Conservation (phyloP, 2,329 filamentous ascomycete species). For the Colletotrichum liriopes region DNA sequence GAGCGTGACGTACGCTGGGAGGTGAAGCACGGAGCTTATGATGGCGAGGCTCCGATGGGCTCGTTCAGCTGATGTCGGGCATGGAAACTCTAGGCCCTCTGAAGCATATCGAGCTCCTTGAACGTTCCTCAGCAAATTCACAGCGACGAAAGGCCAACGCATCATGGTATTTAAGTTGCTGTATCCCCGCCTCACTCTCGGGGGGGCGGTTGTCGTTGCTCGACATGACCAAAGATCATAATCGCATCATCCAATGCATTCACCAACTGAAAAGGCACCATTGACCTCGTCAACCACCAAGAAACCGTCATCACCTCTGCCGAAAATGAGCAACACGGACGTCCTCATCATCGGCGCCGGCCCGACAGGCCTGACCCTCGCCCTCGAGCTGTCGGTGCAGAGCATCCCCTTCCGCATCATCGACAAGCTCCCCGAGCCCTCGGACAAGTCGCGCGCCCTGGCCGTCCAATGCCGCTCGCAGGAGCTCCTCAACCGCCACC, state of each 20-base stretch:
- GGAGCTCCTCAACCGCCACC: conserved; percentile 65
- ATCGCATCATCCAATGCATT: conserved; percentile 3
- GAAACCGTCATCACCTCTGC: not conserved
- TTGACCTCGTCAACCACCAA: conserved; percentile 1
- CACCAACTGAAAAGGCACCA: conserved; percentile 3
- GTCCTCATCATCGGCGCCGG: conserved; percentile 56
- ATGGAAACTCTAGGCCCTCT: conserved; percentile 32
- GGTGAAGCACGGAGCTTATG: conserved; percentile 24
- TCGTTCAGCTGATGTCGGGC: conserved; percentile 37
- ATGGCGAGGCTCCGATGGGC: conserved; percentile 23
- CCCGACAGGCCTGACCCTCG: conserved; percentile 54
- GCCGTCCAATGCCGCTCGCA: conserved; percentile 65
- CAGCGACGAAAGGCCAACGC: not conserved
- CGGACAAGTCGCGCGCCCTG: conserved; percentile 59
- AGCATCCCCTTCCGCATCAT: conserved; percentile 56
- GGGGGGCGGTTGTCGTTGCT: not conserved
- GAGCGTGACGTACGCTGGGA: conserved; percentile 1
- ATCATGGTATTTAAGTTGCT: conserved; percentile 23
- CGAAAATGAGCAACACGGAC: conserved; percentile 25
- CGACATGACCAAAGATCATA: not conserved
- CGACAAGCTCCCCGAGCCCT: conserved; percentile 52
- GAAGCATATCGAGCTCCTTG: conserved; percentile 25
- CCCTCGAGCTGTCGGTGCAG: conserved; percentile 51
- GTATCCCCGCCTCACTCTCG: not conserved
- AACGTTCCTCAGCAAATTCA: not conserved